These are phyloP conservation scores for Monosporascus sp. DNA, from an alignment of 2,329 filamentous ascomycete genomes.

Conservation along the genomic window DNA sequence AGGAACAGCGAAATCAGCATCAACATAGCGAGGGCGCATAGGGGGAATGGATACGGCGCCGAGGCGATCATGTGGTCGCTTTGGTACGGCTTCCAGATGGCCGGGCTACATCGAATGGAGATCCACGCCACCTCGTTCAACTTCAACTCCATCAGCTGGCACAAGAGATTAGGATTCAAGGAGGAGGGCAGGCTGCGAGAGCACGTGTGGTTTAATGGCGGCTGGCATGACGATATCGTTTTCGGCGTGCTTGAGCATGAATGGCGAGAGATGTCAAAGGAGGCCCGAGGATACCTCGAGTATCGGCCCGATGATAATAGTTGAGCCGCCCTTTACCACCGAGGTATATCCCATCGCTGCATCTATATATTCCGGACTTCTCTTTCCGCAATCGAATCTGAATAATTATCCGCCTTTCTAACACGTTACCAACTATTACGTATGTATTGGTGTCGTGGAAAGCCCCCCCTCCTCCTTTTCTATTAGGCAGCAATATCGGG, in stretches of 20 bases:
- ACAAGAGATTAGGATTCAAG: constrained; percentile 29
- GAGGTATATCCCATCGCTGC: no score
- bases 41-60: constrained; percentile 30
- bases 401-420: no score
- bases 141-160: constrained; percentile 25
- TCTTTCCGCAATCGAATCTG: no score
- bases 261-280: constrained; percentile 19
- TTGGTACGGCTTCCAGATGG: constrained; percentile 29
- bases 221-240: constrained; percentile 28
- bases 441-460: no score
- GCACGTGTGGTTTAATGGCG: constrained; percentile 28
- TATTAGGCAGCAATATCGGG: no score
- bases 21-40: constrained; percentile 21
- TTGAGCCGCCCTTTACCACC: no score
- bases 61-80: constrained; percentile 33
- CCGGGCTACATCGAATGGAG: constrained; percentile 30
- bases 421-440: no score
- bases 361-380: no score
- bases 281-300: background rate
- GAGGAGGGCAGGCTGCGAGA: constrained; percentile 29
- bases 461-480: no score
- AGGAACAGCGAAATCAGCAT: constrained; percentile 33
- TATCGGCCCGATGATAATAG: no score
- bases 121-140: constrained; percentile 29
- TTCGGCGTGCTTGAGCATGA: constrained; percentile 31